Evolutionary conservation across 768 basidiomycete genomes (phyloP).

Genomic region (Gloeostereum incarnatum): DNA sequence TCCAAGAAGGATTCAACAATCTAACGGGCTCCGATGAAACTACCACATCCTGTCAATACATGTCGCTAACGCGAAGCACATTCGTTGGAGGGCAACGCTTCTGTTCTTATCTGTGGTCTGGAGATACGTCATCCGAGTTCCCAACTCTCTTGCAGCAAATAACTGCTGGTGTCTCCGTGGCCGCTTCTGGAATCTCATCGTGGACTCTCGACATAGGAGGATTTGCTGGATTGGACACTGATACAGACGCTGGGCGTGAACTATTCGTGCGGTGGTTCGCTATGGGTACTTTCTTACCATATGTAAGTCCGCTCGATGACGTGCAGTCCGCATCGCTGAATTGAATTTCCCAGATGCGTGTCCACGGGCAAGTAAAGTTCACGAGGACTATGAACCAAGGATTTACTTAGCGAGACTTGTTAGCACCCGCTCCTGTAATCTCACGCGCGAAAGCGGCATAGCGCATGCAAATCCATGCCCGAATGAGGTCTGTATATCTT

Average conservation of each 20-base stretch:
- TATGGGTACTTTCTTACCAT: constrained; percentile 28
- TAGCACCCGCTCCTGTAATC: constrained; percentile 19
- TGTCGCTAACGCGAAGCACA: constrained; percentile 26
- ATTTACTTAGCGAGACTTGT: background rate
- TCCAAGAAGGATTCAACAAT: constrained; percentile 24
- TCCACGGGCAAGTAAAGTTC: constrained; percentile 16
- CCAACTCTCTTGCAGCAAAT: constrained; percentile 25
- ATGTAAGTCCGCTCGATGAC: constrained; percentile 14
- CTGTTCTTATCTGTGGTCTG: constrained; percentile 28
- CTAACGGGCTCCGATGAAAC: constrained; percentile 14
- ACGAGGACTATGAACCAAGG: background rate
- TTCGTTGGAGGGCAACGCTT: constrained; percentile 25
- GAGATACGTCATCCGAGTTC: constrained; percentile 23
- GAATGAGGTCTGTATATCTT: constrained; percentile 18
- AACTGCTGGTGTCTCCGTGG: constrained; percentile 21
- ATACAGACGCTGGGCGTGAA: constrained; percentile 18
- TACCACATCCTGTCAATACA: constrained; percentile 18
- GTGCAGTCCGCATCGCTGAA: background rate
- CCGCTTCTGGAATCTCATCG: constrained; percentile 24
- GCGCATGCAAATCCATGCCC: constrained; percentile 22
- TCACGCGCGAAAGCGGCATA: constrained; percentile 13
- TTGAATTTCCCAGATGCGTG: constrained; percentile 15
- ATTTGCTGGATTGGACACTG: constrained; percentile 21
- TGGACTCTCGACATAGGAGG: constrained; percentile 29
- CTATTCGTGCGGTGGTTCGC: constrained; percentile 25